Evolutionary conservation across 345 rosid species (phyloP).

Genomic region (Clarkia xantiana): DNA sequence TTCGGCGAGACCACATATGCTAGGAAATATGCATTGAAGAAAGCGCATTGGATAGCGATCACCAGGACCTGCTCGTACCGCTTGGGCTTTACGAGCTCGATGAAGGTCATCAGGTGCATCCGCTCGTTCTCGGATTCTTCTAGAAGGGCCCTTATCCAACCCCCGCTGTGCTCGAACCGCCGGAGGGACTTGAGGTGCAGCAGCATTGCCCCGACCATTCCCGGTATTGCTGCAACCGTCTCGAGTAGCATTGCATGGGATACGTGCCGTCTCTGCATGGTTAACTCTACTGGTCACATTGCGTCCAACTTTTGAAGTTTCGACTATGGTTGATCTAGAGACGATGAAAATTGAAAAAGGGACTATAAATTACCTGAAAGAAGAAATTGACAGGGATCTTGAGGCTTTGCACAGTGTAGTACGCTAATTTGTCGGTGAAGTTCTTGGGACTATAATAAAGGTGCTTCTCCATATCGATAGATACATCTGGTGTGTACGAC

Average conservation of each 20-base stretch:
- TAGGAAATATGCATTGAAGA: conserved; percentile 67
- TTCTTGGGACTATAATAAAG: conserved; percentile 41
- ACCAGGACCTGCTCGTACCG: conserved; percentile 78
- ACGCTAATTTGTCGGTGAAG: conserved; percentile 41
- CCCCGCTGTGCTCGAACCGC: conserved; percentile 66
- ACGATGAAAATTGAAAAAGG: no score
- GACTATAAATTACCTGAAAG: conserved; percentile 48
- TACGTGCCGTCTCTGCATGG: conserved; percentile 44
- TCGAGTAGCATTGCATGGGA: conserved; percentile 88
- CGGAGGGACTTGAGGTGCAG: conserved; percentile 66
- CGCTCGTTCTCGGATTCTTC: conserved; percentile 88
- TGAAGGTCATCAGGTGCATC: conserved; percentile 85
- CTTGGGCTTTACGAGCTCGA: conserved; percentile 56
- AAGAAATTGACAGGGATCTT: conserved; percentile 59
- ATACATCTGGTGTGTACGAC: conserved; percentile 42
- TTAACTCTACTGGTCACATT: not conserved
- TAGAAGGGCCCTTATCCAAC: conserved; percentile 63
- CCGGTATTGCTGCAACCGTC: conserved; percentile 75
- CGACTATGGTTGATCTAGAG: no score
- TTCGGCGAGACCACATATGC: conserved; percentile 61
- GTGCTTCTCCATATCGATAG: conserved; percentile 59
- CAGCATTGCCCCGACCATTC: conserved; percentile 72
- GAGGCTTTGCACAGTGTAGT: conserved; percentile 54
- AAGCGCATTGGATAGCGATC: conserved; percentile 53
- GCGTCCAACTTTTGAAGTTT: not conserved